phyloP scores from a whole-genome alignment of 768 basidiomycete species.

The Auriscalpium vulgare region DNA sequence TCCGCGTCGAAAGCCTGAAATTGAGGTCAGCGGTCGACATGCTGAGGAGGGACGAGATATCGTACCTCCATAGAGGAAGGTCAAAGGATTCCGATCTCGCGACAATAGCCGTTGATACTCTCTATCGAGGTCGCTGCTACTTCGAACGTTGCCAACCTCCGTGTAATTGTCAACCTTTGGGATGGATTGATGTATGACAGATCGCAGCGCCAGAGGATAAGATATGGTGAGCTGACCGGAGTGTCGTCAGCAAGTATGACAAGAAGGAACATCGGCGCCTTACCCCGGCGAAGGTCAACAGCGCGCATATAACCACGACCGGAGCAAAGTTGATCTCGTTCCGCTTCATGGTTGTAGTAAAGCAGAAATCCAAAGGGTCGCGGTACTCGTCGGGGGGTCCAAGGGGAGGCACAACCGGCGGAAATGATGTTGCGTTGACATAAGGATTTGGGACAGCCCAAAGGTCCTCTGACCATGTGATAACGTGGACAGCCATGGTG shows the following conservation, averaged over 20 bases:
- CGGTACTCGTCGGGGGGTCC: slow-evolving; percentile 51
- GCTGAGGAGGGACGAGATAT: not conserved
- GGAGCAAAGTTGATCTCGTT: slow-evolving; percentile 67
- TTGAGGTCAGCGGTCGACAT: not conserved
- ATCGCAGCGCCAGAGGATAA: slow-evolving; percentile 59
- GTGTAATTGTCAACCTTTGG: slow-evolving; percentile 62
- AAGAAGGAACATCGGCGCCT: slow-evolving; percentile 17
- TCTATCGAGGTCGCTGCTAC: slow-evolving; percentile 46
- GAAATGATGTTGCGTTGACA: slow-evolving; percentile 42
- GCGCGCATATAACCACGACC: slow-evolving; percentile 48
- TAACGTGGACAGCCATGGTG: slow-evolving; percentile 67
- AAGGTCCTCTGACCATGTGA: slow-evolving; percentile 72
- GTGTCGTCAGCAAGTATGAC: not conserved
- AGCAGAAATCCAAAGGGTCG: slow-evolving; percentile 66
- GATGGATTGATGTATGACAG: slow-evolving; percentile 46
- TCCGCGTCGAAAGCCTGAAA: slow-evolving; percentile 54
- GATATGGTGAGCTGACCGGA: slow-evolving; percentile 49
- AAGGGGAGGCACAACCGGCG: slow-evolving; percentile 41
- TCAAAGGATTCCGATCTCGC: slow-evolving; percentile 59
- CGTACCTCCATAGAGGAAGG: slow-evolving; percentile 63
- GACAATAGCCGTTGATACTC: slow-evolving; percentile 63
- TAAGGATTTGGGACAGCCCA: slow-evolving; percentile 71
- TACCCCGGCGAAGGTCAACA: slow-evolving; percentile 43
- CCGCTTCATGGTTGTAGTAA: slow-evolving; percentile 68
- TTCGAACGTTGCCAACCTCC: slow-evolving; percentile 60